phyloP scores from a whole-genome alignment of 148 eudicot genomes.

The Silene uniflora region DNA sequence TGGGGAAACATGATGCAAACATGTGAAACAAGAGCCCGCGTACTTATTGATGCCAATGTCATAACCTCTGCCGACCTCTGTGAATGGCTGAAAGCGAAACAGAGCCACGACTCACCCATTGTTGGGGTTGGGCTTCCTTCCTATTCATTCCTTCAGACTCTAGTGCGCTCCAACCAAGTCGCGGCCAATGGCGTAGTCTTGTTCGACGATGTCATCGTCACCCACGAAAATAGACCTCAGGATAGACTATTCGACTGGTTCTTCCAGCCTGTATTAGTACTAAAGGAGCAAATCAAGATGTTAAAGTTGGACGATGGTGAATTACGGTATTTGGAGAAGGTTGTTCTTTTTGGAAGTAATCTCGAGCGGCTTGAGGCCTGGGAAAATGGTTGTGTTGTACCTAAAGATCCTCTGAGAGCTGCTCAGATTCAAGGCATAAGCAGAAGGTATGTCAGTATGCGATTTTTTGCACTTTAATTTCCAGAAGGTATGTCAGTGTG shows the following conservation, averaged over 20 bases:
- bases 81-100: slow-evolving; percentile 79
- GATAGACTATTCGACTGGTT: slow-evolving; percentile 85
- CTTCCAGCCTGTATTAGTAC: slow-evolving; percentile 71
- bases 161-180: slow-evolving; percentile 53
- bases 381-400: slow-evolving; percentile 59
- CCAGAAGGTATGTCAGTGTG: no score
- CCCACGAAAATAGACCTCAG: slow-evolving; percentile 62
- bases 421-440: slow-evolving; percentile 93
- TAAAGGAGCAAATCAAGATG: slow-evolving; percentile 76
- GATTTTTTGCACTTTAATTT: not conserved
- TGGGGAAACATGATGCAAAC: slow-evolving; percentile 79
- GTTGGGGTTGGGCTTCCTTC: slow-evolving; percentile 70
- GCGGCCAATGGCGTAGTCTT: slow-evolving; percentile 65
- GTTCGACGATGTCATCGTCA: slow-evolving; percentile 53
- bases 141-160: slow-evolving; percentile 50
- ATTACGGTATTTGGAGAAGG: slow-evolving; percentile 56
- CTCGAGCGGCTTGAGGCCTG: slow-evolving; percentile 49
- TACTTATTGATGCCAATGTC: slow-evolving; percentile 52
- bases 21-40: slow-evolving; percentile 55
- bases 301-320: slow-evolving; percentile 59
- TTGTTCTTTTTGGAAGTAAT: slow-evolving; percentile 57
- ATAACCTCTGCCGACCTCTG: slow-evolving; percentile 55
- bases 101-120: slow-evolving; percentile 43
- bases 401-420: slow-evolving; percentile 61
- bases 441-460: slow-evolving; percentile 50